Evolutionary conservation across 495 filamentous ascomycete genomes (phyloP), one percentile per base, ranked within the genome.

Genomic region (Penicillium egyptiacum): DNA sequence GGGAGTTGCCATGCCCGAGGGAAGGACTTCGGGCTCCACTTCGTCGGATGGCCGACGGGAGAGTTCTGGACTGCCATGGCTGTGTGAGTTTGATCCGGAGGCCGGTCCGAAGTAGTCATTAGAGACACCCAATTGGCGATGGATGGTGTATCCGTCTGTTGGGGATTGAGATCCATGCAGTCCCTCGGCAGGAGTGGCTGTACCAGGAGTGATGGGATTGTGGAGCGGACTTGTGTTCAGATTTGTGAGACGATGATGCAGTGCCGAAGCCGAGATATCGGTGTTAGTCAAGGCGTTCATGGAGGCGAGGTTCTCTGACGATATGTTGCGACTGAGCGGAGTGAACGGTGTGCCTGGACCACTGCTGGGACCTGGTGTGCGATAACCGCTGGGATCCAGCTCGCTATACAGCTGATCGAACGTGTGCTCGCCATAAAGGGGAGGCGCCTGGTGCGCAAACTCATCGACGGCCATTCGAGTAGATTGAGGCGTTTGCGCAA

Each of bases 381-480:
- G 83, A 62, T 91, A 87, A 30, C 87, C 88, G 37, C 73, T 85
- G 16, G 81, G 78, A 68, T 95, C 89, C 45, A 96, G 77, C 53
- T 92, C 89, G 57, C 90, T 88, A 71, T 94, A 98, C 4, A 97
- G 73, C 64, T 90, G 87, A 74, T 98, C 94, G 41, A 96, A 81
- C 17, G 83, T 79, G 72, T 97, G 93, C 59, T 91, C 83, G 45
- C 88, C 89, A 66, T 98, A 98, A 31, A 88, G 79, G 0, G 94
- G 94, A 31, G 94, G 94, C 12, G 91, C 90, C 45, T 76, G 71
- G 57, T 88, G 79, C 12, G 79, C 69, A 4, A 76, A 58, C 19
- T 77, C 72, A 19, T 74, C 65, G 12, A 67, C 61, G 4, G 74
- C 69, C 43, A 65, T 53, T 51, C 73, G 63, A 53, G 70, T 63